Evolutionary conservation across 2,329 filamentous ascomycete species (phyloP), one percentile per base, ranked within the genome.

Genomic region (Apiospora aurea): DNA sequence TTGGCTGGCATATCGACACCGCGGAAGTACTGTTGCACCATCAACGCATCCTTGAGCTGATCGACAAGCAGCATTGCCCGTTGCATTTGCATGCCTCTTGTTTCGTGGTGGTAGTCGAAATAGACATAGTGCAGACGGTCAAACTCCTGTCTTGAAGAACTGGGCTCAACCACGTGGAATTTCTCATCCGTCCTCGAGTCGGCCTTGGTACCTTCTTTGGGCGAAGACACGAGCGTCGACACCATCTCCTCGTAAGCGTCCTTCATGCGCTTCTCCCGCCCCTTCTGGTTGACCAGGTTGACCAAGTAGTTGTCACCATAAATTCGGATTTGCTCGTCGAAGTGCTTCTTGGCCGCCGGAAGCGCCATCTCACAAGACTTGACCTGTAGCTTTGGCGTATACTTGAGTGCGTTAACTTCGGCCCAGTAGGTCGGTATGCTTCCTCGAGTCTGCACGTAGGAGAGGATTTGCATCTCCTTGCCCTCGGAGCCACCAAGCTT

Each of bases 41-140:
- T 85, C 8, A 99, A 86, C 13, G 92, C 93, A 64, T 94, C 91
- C 69, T 91, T 89, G 70, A 99, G 87, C 79, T 93, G 92, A 76
- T 98, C 93, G 72, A 99, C 87, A 29, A 99, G 88, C 57, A 97
- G 87, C 81, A 96, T 92, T 0, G 96, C 95, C 68, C 95, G 94
- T 81, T 99, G 92, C 93, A 96, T 97, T 79, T 93, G 91, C 78
- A 98, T 87, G 49, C 96, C 96, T 83, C 98, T 98, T 69, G 97
- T 99, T 84, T 99, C 96, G 79, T 92, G 95, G 85, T 99, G 97
- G 82, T 97, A 99, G 84, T 99, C 96, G 80, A 99, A 99, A 85
- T 98, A 99, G 77, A 98, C 85, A 82, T 99, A 99, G 84, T 99
- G 96, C 64, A 99, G 85, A 64, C 92, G 92, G 81, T 98, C 95